phyloP scores from a whole-genome alignment of 352 stramenopile genomes.

The Phytopythium oedochilum region DNA sequence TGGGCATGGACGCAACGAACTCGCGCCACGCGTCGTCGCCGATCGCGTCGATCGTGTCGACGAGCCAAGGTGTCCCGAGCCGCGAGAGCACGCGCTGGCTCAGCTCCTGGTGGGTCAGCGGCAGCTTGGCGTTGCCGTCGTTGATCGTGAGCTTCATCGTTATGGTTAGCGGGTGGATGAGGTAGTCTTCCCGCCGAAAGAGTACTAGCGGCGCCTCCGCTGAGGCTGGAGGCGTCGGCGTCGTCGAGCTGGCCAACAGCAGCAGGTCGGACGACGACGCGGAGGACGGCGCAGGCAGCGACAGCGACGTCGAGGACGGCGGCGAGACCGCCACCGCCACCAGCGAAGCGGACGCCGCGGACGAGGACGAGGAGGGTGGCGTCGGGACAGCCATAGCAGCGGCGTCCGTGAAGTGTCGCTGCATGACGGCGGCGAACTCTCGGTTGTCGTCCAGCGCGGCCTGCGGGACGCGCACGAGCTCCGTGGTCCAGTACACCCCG shows the following conservation, averaged over 20 bases:
- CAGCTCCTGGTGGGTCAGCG: slow-evolving; percentile 74
- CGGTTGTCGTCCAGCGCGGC: slow-evolving; percentile 40
- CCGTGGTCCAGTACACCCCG: slow-evolving; percentile 74
- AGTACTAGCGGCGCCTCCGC: slow-evolving; percentile 15
- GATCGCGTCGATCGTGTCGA: slow-evolving; percentile 72
- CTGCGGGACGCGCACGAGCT: slow-evolving; percentile 37
- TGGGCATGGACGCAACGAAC: slow-evolving; percentile 68
- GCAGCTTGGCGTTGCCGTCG: slow-evolving; percentile 70
- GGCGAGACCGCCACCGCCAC: neutral
- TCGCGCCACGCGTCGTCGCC: slow-evolving; percentile 61
- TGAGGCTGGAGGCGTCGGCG: slow-evolving; percentile 5
- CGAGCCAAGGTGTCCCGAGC: slow-evolving; percentile 74
- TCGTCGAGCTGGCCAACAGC: slow-evolving; percentile 4
- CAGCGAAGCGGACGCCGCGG: neutral
- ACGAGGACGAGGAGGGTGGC: slow-evolving; percentile 3
- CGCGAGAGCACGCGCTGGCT: slow-evolving; percentile 63
- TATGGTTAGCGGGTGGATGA: slow-evolving; percentile 69
- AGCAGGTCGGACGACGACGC: neutral
- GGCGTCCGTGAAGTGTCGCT: slow-evolving; percentile 47
- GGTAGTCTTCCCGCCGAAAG: slow-evolving; percentile 50
- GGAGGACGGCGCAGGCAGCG: neutral
- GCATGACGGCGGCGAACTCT: slow-evolving; percentile 68
- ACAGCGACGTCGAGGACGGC: neutral
- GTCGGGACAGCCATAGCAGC: slow-evolving; percentile 4
- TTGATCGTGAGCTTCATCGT: slow-evolving; percentile 83